phyloP scores from a whole-genome alignment of 2,329 filamentous ascomycete genomes.

The Neospermospora avenae region DNA sequence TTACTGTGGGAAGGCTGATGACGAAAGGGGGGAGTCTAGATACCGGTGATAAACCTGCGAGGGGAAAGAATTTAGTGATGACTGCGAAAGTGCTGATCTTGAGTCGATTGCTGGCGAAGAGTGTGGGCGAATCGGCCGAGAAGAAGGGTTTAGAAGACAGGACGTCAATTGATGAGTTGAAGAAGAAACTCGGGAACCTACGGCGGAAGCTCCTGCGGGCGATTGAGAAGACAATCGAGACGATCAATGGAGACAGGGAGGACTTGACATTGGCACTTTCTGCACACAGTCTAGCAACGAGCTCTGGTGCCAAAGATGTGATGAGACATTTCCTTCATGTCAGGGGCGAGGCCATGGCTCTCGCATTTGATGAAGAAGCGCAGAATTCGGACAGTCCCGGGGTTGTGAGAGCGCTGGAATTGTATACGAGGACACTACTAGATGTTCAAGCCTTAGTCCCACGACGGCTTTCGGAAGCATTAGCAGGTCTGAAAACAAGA shows the following conservation, averaged over 20 bases:
- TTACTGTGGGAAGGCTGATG: conserved; percentile 49
- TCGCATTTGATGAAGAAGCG: conserved; percentile 52
- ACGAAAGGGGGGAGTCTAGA: conserved; percentile 36
- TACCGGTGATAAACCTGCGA: conserved; percentile 18
- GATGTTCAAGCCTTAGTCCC: conserved; percentile 77
- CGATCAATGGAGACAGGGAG: conserved; percentile 46
- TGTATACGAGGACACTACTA: conserved; percentile 75
- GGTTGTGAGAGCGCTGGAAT: conserved; percentile 62
- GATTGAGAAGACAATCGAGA: conserved; percentile 67
- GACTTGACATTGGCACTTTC: conserved; percentile 69
- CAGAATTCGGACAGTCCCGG: conserved; percentile 39
- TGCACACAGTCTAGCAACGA: conserved; percentile 79
- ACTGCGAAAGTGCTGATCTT: conserved; percentile 73
- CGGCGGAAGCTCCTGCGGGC: conserved; percentile 61
- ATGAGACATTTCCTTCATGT: conserved; percentile 75
- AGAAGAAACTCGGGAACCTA: conserved; percentile 60
- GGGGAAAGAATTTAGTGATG: conserved; percentile 46
- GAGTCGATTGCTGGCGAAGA: conserved; percentile 71
- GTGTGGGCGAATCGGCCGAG: conserved; percentile 54
- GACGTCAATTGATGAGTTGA: conserved; percentile 52
- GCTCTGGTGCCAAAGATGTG: conserved; percentile 74
- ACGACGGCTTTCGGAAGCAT: conserved; percentile 63
- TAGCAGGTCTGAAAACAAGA: conserved; percentile 65
- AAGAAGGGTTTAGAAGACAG: conserved; percentile 36
- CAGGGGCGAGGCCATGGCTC: conserved; percentile 64